Evolutionary conservation across 768 basidiomycete species (phyloP).

Genomic region (Mycena vitilis): DNA sequence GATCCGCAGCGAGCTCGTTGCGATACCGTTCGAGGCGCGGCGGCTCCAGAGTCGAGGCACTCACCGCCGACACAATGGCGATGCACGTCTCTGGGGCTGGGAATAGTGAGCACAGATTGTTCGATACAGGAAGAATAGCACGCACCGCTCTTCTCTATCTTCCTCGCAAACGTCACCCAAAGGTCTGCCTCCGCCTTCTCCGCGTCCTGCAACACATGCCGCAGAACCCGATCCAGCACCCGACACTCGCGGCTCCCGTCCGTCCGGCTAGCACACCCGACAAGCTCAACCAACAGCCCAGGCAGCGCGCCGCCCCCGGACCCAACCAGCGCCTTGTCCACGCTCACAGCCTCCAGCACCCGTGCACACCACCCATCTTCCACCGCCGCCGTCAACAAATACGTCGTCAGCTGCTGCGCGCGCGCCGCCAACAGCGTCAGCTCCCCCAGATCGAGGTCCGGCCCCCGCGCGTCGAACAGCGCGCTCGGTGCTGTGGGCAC

Average conservation of each 20-base stretch:
- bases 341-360: conserved; percentile 51
- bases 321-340: conserved; percentile 36
- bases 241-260: conserved; percentile 69
- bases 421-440: conserved; percentile 57
- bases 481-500: conserved; percentile 62
- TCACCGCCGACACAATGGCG: conserved; percentile 72
- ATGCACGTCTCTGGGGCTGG: conserved; percentile 79
- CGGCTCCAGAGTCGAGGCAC: conserved; percentile 73
- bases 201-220: conserved; percentile 68
- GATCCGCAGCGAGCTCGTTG: conserved; percentile 88
- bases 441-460: conserved; percentile 45
- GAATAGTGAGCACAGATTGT: neutral
- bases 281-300: conserved; percentile 44
- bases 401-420: conserved; percentile 67
- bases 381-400: conserved; percentile 64
- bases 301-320: conserved; percentile 41
- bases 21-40: conserved; percentile 82
- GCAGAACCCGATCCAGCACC: conserved; percentile 70
- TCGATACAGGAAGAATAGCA: conserved; percentile 9
- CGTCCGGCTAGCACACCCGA: conserved; percentile 45
- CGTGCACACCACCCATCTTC: conserved; percentile 64
- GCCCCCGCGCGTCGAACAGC: conserved; percentile 53
- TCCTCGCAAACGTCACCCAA: conserved; percentile 81
- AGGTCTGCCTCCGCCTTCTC: conserved; percentile 75
- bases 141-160: conserved; percentile 71